These are phyloP conservation scores for Prosopis cineraria DNA, from an alignment of 306 rosid genomes.

Conservation along the genomic window DNA sequence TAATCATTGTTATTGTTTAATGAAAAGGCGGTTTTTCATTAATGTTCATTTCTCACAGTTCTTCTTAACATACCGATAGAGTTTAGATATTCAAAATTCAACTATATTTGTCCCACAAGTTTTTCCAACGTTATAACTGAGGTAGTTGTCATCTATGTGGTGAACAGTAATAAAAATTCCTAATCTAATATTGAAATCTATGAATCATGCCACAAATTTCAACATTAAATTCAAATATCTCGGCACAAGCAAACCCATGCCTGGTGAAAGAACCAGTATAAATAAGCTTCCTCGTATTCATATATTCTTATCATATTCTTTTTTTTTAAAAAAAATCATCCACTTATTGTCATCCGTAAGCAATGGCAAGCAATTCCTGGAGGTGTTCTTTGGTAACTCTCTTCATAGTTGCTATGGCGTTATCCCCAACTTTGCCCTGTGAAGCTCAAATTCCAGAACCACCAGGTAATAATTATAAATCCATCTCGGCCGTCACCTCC, in stretches of 20 bases:
- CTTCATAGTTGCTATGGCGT: slow-evolving; percentile 41
- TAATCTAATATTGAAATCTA: background rate
- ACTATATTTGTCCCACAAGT: background rate
- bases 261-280: background rate
- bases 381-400: slow-evolving; percentile 33
- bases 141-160: background rate
- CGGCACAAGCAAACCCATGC: background rate
- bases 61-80: too few species aligned
- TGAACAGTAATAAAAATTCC: background rate
- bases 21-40: too few species aligned
- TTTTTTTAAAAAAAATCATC: background rate
- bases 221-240: background rate
- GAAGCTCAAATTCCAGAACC: slow-evolving; percentile 20
- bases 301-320: background rate
- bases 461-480: background rate
- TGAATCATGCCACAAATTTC: background rate
- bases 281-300: background rate
- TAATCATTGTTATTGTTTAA: too few species aligned
- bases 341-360: background rate
- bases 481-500: too few species aligned
- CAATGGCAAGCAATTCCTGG: slow-evolving; percentile 26
- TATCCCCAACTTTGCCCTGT: slow-evolving; percentile 37
- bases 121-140: background rate
- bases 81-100: background rate
- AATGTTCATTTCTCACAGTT: too few species aligned